Conservation (phyloP, 805 yeast species). For the Wickerhamiella vanderwaltii region DNA sequence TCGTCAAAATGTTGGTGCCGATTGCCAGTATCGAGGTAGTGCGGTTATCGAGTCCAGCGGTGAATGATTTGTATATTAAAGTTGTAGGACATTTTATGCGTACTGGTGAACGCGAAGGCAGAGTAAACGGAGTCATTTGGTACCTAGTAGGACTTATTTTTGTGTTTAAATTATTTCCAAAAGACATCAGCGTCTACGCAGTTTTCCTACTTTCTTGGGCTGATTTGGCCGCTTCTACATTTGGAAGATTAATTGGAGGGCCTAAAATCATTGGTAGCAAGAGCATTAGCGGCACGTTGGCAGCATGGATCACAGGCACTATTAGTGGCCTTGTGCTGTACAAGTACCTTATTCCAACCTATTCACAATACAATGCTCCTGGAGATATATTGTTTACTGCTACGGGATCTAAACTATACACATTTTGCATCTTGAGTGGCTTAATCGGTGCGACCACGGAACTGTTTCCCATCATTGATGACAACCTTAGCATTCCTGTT, state of each 20-base stretch:
- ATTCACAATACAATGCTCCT: conserved; percentile 40
- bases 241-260: conserved; percentile 78
- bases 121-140: conserved; percentile 79
- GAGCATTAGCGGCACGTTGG: conserved; percentile 80
- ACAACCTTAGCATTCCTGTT: conserved; percentile 89
- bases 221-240: conserved; percentile 91
- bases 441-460: conserved; percentile 78
- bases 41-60: conserved; percentile 46
- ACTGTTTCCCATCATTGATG: conserved; percentile 76
- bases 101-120: conserved; percentile 52
- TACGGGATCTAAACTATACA: conserved; percentile 43
- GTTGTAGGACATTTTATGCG: conserved; percentile 75
- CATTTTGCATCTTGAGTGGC: conserved; percentile 58
- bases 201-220: conserved; percentile 86
- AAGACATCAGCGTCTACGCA: conserved; percentile 69
- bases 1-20: conserved; percentile 41
- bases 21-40: conserved; percentile 55
- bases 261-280: conserved; percentile 65
- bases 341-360: conserved; percentile 57
- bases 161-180: conserved; percentile 58
- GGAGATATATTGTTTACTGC: conserved; percentile 57
- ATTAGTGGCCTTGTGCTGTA: conserved; percentile 55
- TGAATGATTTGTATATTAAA: conserved; percentile 56
- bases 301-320: conserved; percentile 69
- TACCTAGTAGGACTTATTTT: conserved; percentile 67